Percentiles rank a stretch among this genome's conserved stretches.
Evolutionary conservation across 1,284 basidiomycete species (phyloP).

Genomic region (Agaricales sp.): DNA sequence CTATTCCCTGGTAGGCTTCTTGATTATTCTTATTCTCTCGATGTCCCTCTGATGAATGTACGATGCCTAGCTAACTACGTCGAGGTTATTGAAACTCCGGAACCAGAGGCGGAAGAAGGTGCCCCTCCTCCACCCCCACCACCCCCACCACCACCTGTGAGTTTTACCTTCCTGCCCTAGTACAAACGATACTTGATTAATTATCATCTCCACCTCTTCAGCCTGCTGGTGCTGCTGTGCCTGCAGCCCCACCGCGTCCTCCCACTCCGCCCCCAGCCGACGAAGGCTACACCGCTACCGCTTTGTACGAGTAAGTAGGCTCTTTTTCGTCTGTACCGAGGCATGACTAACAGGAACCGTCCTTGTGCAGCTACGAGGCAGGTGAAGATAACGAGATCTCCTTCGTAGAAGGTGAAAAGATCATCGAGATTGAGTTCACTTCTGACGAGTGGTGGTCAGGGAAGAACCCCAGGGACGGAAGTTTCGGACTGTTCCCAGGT

Average conservation of each 20-base stretch:
- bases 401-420: slow-evolving; percentile 74
- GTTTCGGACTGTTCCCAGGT: slow-evolving; percentile 80
- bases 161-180: no score
- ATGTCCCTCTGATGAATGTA: neutral
- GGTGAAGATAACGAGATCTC: slow-evolving; percentile 84
- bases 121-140: slow-evolving; percentile 25
- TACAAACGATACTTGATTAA: no score
- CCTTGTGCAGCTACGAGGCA: slow-evolving; percentile 59
- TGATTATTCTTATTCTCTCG: slow-evolving; percentile 2
- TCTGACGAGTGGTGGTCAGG: slow-evolving; percentile 91
- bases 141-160: slow-evolving; percentile 16
- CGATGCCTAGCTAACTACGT: slow-evolving; percentile 76
- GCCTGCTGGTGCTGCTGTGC: slow-evolving; percentile 21
- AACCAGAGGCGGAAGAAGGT: slow-evolving; percentile 24
- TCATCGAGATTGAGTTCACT: slow-evolving; percentile 61
- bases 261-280: slow-evolving; percentile 29
- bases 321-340: slow-evolving; percentile 1
- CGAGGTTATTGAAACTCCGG: slow-evolving; percentile 46
- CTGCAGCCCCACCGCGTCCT: slow-evolving; percentile 19
- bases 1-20: slow-evolving; percentile 59
- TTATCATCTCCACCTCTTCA: no score
- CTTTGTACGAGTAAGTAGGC: slow-evolving; percentile 61
- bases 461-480: slow-evolving; percentile 39
- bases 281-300: slow-evolving; percentile 55
- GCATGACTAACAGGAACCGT: neutral